Percentiles rank a stretch among this genome's conserved stretches.
These are phyloP conservation scores for Alternaria dauci DNA, from an alignment of 2,329 filamentous ascomycete species.

Conservation along the genomic window DNA sequence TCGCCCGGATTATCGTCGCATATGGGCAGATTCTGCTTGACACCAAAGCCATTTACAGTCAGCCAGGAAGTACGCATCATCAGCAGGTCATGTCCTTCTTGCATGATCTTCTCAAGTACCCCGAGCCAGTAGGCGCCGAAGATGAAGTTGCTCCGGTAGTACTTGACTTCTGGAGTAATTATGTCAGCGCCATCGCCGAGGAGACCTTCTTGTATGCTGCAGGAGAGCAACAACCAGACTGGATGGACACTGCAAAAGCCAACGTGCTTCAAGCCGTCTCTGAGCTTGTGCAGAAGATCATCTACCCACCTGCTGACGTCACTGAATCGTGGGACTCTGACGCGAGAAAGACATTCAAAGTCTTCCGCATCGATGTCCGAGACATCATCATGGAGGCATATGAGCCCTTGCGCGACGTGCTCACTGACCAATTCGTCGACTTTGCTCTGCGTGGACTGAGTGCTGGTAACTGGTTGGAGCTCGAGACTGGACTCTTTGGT, in stretches of 20 bases:
- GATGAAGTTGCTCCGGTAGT: constrained; percentile 77
- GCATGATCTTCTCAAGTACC: constrained; percentile 70
- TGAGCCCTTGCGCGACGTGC: constrained; percentile 57
- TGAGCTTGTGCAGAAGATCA: constrained; percentile 73
- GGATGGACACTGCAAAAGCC: constrained; percentile 66
- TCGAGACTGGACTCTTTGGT: constrained; percentile 66
- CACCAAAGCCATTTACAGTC: constrained; percentile 56
- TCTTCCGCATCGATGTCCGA: constrained; percentile 79
- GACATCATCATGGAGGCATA: constrained; percentile 79
- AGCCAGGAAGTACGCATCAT: constrained; percentile 50
- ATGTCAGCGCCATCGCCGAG: constrained; percentile 74
- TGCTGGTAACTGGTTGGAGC: constrained; percentile 56
- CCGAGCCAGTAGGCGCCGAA: constrained; percentile 73
- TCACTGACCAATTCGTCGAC: constrained; percentile 59
- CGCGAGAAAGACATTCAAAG: constrained; percentile 71
- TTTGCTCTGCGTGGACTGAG: constrained; percentile 54
- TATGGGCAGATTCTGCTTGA: constrained; percentile 48
- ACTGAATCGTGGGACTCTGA: constrained; percentile 74
- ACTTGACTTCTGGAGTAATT: constrained; percentile 83
- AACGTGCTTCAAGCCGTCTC: constrained; percentile 71
- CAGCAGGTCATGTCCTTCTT: constrained; percentile 57
- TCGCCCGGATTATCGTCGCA: constrained; percentile 48
- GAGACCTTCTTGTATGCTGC: constrained; percentile 48
- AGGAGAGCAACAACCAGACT: constrained; percentile 54
- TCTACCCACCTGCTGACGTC: constrained; percentile 67